Evolutionary conservation across 2,329 filamentous ascomycete species (phyloP).

Genomic region (Lasiodiplodia sp.): DNA sequence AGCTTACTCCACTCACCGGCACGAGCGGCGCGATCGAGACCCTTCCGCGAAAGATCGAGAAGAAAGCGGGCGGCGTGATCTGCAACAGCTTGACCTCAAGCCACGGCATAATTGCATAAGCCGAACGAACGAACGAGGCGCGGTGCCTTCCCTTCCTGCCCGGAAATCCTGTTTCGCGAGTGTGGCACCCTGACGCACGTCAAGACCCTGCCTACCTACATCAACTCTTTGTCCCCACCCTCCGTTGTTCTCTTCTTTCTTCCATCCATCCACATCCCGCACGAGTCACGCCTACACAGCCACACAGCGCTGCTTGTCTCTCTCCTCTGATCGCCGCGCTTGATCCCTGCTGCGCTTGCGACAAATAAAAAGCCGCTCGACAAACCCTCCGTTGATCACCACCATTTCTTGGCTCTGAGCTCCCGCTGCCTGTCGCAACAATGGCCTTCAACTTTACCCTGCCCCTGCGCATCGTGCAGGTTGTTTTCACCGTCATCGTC

Average conservation of each 20-base stretch:
- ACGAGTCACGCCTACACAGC: neutral
- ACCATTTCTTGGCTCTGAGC: too few species aligned
- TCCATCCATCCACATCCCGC: neutral
- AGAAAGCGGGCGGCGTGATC: neutral
- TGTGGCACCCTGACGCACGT: constrained; percentile 20
- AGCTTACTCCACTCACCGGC: neutral
- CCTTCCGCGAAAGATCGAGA: neutral
- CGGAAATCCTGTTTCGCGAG: constrained; percentile 23
- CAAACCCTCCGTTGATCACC: neutral
- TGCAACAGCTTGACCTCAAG: neutral
- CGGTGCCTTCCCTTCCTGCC: neutral
- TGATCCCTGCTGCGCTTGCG: neutral
- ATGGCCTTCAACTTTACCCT: constrained; percentile 65
- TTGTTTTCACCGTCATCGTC: constrained; percentile 74
- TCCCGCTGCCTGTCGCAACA: constrained; percentile 25
- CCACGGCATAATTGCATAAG: neutral
- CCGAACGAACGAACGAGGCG: neutral
- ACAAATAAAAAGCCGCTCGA: neutral
- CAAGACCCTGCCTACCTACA: neutral
- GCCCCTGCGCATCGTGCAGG: constrained; percentile 72
- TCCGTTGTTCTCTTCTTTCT: neutral
- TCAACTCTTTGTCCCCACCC: constrained; percentile 1
- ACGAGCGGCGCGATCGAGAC: neutral
- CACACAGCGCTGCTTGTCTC: neutral
- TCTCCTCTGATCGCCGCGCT: neutral